Percentiles rank a stretch among this genome's conserved stretches.
These are phyloP conservation scores for Rhizopogon sp. DNA, from an alignment of 768 basidiomycete genomes.

Conservation along the genomic window DNA sequence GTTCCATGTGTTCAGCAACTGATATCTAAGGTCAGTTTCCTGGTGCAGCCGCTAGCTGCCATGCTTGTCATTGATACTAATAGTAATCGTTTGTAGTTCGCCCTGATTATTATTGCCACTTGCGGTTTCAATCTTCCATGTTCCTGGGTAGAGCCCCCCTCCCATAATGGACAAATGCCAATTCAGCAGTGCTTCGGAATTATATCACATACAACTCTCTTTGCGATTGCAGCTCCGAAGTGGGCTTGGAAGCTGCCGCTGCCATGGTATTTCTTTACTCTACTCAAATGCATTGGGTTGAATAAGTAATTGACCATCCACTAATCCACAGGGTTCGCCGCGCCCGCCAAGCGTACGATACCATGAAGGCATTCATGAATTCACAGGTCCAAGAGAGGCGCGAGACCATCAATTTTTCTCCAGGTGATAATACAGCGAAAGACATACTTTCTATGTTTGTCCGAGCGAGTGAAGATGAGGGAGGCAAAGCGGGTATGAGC, in stretches of 20 bases:
- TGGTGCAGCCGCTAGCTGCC: too few relatives aligned
- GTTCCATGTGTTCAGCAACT: conserved; percentile 8
- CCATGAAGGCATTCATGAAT: conserved; percentile 16
- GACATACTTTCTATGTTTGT: conserved; percentile 17
- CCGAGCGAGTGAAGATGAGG: conserved; percentile 15
- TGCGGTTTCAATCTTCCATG: conserved; percentile 20
- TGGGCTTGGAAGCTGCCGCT: conserved; percentile 22
- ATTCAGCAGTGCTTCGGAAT: conserved; percentile 17
- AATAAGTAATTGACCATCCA: background rate
- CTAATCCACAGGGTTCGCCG: conserved; percentile 13
- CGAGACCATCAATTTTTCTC: conserved; percentile 7
- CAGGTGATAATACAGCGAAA: conserved; percentile 3
- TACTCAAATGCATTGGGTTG: background rate
- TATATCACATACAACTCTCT: conserved; percentile 7
- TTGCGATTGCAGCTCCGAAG: conserved; percentile 13
- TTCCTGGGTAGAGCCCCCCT: conserved; percentile 14
- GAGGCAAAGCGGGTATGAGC: conserved; percentile 9
- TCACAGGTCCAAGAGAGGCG: conserved; percentile 6
- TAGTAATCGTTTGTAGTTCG: conserved; percentile 8
- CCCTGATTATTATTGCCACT: conserved; percentile 18
- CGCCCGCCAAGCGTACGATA: conserved; percentile 16
- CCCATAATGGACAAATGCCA: conserved; percentile 11
- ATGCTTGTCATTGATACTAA: background rate
- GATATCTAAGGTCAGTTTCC: conserved; percentile 14
- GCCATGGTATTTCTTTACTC: conserved; percentile 5